Percentiles rank a stretch among this genome's conserved stretches.
These are phyloP conservation scores for Gonium pectorale DNA, from an alignment of 139 green algal genomes.

Conservation along the genomic window DNA sequence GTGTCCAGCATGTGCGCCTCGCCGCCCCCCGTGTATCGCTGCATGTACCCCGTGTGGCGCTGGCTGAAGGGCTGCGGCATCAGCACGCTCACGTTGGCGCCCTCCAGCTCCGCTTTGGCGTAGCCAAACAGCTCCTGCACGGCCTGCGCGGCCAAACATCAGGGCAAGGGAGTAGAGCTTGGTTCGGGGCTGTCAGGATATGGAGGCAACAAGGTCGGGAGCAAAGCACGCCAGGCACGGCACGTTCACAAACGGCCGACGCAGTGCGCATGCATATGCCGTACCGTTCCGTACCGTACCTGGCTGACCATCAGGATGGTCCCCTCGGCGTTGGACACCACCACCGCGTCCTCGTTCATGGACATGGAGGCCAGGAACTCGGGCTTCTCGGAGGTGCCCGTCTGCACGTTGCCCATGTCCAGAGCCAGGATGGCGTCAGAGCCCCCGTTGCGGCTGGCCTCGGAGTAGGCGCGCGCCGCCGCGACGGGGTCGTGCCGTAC, in stretches of 20 bases:
- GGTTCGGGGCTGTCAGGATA: no score
- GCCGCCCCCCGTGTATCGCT: slow-evolving; percentile 26
- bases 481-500: slow-evolving; percentile 44
- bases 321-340: slow-evolving; percentile 45
- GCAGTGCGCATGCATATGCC: no score
- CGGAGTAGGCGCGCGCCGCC: slow-evolving; percentile 11
- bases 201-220: no score
- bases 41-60: slow-evolving; percentile 48
- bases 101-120: slow-evolving; percentile 41
- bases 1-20: slow-evolving; percentile 59
- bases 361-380: slow-evolving; percentile 31
- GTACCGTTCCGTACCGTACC: background rate
- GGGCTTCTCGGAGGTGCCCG: background rate
- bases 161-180: no score
- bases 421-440: background rate
- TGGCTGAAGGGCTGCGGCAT: slow-evolving; percentile 51
- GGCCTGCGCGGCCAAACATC: slow-evolving; percentile 10
- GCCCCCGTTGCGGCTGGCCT: slow-evolving; percentile 35
- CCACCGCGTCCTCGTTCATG: slow-evolving; percentile 40
- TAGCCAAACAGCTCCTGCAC: slow-evolving; percentile 46
- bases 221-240: background rate
- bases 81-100: slow-evolving; percentile 45
- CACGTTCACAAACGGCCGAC: no score
- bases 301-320: slow-evolving; percentile 48
- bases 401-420: background rate